Percentiles rank a stretch among this genome's conserved stretches.
phyloP scores from a whole-genome alignment of 106 monocot genomes.

The Allium sativum region DNA sequence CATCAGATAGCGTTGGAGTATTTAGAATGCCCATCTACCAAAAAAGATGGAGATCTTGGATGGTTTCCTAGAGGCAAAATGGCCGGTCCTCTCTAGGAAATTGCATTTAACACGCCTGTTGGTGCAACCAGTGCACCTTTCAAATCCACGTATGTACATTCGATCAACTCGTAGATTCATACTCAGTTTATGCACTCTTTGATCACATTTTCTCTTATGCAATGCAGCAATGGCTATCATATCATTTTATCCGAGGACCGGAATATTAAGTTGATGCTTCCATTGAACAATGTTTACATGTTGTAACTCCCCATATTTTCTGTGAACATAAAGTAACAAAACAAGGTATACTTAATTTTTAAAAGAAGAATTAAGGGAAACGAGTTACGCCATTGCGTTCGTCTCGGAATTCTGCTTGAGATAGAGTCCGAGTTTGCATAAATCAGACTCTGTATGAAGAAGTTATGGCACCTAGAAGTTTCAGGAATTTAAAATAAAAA shows the following conservation, averaged over 20 bases:
- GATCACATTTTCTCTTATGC: not conserved
- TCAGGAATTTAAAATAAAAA: too few relatives aligned
- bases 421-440: too few relatives aligned
- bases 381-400: too few relatives aligned
- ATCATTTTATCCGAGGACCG: conserved; percentile 69
- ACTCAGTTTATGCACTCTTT: not conserved
- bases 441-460: too few relatives aligned
- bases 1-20: conserved; percentile 72
- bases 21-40: conserved; percentile 95
- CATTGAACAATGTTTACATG: too few relatives aligned
- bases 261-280: conserved; percentile 37
- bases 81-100: conserved; percentile 97
- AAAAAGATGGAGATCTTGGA: conserved; percentile 99
- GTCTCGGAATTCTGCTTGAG: too few relatives aligned
- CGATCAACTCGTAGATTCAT: too few relatives aligned
- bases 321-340: too few relatives aligned
- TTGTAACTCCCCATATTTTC: too few relatives aligned
- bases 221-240: conserved; percentile 84
- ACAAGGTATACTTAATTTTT: too few relatives aligned
- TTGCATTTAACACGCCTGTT: conserved; percentile 77
- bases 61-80: conserved; percentile 99
- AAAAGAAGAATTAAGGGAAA: too few relatives aligned
- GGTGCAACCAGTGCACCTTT: conserved; percentile 89
- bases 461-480: too few relatives aligned
- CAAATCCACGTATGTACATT: conserved; percentile 78